Evolutionary conservation across 192 early-diverging fungal genomes (phyloP), one percentile per base, ranked within the genome.

Genomic region (Coemansia sp.): DNA sequence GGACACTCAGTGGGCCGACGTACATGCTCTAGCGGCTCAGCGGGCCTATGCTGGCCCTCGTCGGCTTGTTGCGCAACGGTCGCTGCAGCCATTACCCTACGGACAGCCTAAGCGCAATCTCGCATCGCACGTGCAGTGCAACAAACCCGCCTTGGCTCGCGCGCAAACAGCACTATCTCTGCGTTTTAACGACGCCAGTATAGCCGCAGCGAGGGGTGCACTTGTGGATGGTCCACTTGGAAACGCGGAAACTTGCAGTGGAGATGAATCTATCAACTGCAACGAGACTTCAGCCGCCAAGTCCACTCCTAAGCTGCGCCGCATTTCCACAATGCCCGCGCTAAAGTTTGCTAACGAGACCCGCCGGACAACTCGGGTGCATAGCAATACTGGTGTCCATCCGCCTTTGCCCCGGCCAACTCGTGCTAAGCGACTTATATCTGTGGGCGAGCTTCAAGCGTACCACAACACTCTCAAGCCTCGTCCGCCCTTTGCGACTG

Each of bases 321-420:
- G 66, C 8, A 61, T 69, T 19, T 57, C 50, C 14, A 69, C 66
- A 9, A 69, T 69, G 66, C 66, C 66, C 4, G 31, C 50, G 7
- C 33, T 62, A 11, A 61, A 45, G 29, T 23, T 35, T 18, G 22
- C 18, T 3, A 25, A 22, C 13, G 26, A 17, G 8, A 22, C 21
- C 10, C 11, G 25, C 33, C 21, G 30, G 19, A 22, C 39, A 1
- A 42, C 22, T 8, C 23, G 22, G 3, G 8, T 38, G 22, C 45
- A 32, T 13, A 9, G 21, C 39, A 29, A 1, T 29, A 21, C 40
- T 21, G 31, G 5, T 32, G 8, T 10, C 32, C 21, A 15, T 9
- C 32, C 11, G 18, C n/a, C 5, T 15, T 9, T 17, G 15, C 38
- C 27, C 31, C 37, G 37, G 7, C 22, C 41, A 14, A 25, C 0